A percentile compares a stretch with the other conserved stretches of the same genome.
These are phyloP conservation scores for Hyparrhenia diplandra DNA, from an alignment of 176 grass and related monocot genomes.

Conservation along the genomic window DNA sequence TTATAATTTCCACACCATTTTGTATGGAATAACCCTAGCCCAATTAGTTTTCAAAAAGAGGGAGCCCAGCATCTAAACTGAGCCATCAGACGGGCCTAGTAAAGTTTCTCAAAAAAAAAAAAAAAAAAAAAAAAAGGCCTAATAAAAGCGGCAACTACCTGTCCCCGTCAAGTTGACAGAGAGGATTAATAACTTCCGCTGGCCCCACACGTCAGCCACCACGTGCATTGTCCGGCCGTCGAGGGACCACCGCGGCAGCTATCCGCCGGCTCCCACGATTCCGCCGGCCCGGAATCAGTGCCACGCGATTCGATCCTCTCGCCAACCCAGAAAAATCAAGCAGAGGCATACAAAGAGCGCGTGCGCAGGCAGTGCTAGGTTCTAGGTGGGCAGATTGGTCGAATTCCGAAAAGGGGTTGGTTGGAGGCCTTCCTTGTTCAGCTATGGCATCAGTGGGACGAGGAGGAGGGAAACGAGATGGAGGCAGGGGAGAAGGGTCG, in stretches of 20 bases:
- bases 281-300: background rate
- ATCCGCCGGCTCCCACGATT: background rate
- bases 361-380: background rate
- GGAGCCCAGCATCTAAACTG: background rate
- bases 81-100: no score
- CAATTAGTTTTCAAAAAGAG: background rate
- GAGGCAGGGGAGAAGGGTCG: conserved; percentile 32
- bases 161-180: background rate
- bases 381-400: background rate
- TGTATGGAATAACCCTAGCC: background rate
- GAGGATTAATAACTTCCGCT: background rate
- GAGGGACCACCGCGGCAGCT: conserved; percentile 17
- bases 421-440: background rate
- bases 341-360: background rate
- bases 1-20: background rate
- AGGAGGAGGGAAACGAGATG: background rate
- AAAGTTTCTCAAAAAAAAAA: no score
- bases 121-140: no score
- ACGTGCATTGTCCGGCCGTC: conserved; percentile 8
- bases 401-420: background rate
- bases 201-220: conserved; percentile 1
- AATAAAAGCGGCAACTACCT: no score
- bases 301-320: background rate
- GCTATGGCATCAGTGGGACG: conserved; percentile 11
- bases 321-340: background rate